phyloP scores from a whole-genome alignment of 2,329 filamentous ascomycete genomes.

The Fulvia fulva region DNA sequence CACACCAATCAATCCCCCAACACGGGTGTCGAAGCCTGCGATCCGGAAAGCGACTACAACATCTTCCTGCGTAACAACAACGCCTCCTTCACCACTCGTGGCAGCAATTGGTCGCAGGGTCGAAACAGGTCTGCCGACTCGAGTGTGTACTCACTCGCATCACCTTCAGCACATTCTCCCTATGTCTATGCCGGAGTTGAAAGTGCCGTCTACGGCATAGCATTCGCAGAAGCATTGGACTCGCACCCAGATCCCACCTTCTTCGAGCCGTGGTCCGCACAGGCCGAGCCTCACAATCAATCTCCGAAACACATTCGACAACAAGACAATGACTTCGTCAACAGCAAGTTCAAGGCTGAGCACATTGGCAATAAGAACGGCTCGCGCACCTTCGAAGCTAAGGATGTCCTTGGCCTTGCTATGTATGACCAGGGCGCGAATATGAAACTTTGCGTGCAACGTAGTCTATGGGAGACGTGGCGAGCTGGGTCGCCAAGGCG shows the following conservation, averaged over 20 bases:
- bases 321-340: not conserved
- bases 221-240: conserved; percentile 43
- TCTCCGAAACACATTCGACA: not conserved
- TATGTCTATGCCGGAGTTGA: conserved; percentile 49
- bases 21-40: not conserved
- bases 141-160: conserved; percentile 47
- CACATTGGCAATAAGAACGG: not conserved
- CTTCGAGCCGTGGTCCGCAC: conserved; percentile 17
- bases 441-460: conserved; percentile 41
- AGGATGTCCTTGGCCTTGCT: conserved; percentile 40
- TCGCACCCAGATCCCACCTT: conserved; percentile 40
- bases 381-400: conserved; percentile 14
- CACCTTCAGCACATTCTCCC: conserved; percentile 42
- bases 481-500: conserved; percentile 14
- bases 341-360: not conserved
- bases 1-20: not conserved
- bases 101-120: conserved; percentile 26
- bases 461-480: conserved; percentile 31
- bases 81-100: conserved; percentile 18
- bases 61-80: conserved; percentile 42
- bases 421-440: conserved; percentile 45
- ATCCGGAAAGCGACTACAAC: conserved; percentile 38
- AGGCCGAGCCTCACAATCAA: not conserved
- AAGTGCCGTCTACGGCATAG: conserved; percentile 41
- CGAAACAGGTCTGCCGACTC: conserved; percentile 31